A percentile compares a stretch with the other conserved stretches of the same genome.
Evolutionary conservation across 2,329 filamentous ascomycete species (phyloP).

Genomic region (Pseudogymnoascus sp.): DNA sequence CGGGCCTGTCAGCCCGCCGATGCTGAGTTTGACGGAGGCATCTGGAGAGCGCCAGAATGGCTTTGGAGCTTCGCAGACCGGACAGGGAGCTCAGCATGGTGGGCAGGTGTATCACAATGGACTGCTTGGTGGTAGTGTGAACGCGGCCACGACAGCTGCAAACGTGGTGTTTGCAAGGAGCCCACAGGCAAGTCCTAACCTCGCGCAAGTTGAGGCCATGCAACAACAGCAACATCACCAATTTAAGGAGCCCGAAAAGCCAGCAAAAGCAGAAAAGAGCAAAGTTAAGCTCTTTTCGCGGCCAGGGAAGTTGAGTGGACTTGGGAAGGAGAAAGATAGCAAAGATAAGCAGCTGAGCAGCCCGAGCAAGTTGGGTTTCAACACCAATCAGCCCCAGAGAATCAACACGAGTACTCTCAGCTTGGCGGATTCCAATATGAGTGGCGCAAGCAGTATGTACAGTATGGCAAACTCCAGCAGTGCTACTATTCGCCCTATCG

Average conservation of each 20-base stretch:
- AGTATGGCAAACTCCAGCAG: slow-evolving; percentile 68
- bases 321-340: slow-evolving; percentile 54
- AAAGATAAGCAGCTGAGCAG: slow-evolving; percentile 64
- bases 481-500: slow-evolving; percentile 62
- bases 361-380: slow-evolving; percentile 59
- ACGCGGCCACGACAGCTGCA: slow-evolving; percentile 62
- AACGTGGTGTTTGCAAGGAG: slow-evolving; percentile 67
- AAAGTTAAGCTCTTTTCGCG: slow-evolving; percentile 78
- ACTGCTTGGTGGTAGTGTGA: slow-evolving; percentile 49
- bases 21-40: slow-evolving; percentile 57
- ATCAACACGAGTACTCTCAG: slow-evolving; percentile 65
- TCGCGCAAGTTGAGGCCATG: background rate
- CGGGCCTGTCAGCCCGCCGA: slow-evolving; percentile 52
- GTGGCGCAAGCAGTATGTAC: slow-evolving; percentile 57
- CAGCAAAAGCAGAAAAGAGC: slow-evolving; percentile 57
- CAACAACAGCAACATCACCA: slow-evolving; percentile 3
- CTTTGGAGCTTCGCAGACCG: slow-evolving; percentile 34
- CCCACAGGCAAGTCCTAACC: slow-evolving; percentile 23
- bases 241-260: slow-evolving; percentile 45
- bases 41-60: slow-evolving; percentile 51
- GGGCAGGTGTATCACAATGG: slow-evolving; percentile 50
- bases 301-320: slow-evolving; percentile 61
- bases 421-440: slow-evolving; percentile 48
- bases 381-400: slow-evolving; percentile 37
- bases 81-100: slow-evolving; percentile 24